phyloP scores from a whole-genome alignment of 495 filamentous ascomycete genomes.

The Astrocystis sublimbata region DNA sequence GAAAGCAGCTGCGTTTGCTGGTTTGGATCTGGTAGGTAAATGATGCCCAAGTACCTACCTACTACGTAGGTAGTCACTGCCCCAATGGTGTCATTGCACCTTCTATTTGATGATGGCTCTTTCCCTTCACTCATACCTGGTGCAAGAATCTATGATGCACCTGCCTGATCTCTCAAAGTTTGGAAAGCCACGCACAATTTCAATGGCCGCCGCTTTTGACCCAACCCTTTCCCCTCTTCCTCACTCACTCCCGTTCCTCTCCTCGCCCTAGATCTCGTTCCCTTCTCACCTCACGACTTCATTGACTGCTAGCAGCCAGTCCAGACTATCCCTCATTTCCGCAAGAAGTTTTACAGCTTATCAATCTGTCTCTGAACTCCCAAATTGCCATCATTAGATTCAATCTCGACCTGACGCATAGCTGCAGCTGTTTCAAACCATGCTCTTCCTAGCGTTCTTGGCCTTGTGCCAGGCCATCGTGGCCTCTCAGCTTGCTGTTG shows the following conservation, averaged over 20 bases:
- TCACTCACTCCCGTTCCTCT: constrained; percentile 5
- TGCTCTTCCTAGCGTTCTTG: constrained; percentile 23
- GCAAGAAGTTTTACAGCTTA: neutral
- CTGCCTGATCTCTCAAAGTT: neutral
- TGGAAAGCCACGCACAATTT: neutral
- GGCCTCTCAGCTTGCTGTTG: neutral
- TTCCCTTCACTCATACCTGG: neutral
- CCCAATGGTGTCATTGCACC: too few species aligned
- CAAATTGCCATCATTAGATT: neutral
- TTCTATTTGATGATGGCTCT: neutral
- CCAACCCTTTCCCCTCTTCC: neutral
- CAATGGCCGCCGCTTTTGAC: neutral
- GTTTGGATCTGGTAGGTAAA: too few species aligned
- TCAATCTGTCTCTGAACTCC: neutral
- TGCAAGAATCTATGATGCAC: neutral
- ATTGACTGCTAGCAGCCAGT: neutral
- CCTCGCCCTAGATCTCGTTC: neutral
- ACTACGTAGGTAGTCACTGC: too few species aligned
- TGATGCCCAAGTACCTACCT: too few species aligned
- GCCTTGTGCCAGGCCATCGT: constrained; percentile 18
- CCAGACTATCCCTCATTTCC: constrained; percentile 1
- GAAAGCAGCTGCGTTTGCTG: too few species aligned
- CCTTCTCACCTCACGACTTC: neutral
- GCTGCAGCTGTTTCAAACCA: constrained; percentile 7
- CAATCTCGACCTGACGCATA: neutral